These are phyloP conservation scores for Mycosphaerella arachidis DNA, from an alignment of 2,329 filamentous ascomycete species.

Conservation along the genomic window DNA sequence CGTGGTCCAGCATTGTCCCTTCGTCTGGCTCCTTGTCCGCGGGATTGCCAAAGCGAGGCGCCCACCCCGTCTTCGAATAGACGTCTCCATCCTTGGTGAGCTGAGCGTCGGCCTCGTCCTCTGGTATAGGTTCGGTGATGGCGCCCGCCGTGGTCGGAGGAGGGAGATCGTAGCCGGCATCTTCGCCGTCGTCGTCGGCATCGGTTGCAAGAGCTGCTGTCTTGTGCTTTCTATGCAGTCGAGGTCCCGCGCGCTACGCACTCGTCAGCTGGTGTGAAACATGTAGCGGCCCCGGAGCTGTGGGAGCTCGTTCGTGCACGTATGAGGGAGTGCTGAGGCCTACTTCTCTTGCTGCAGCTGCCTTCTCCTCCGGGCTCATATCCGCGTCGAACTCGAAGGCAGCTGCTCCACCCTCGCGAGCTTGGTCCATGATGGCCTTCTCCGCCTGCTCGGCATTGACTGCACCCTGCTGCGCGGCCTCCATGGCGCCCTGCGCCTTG, in stretches of 20 bases:
- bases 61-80: slow-evolving; percentile 70
- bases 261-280: slow-evolving; percentile 13
- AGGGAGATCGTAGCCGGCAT: slow-evolving; percentile 71
- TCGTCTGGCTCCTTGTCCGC: slow-evolving; percentile 48
- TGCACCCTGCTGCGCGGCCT: slow-evolving; percentile 64
- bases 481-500: slow-evolving; percentile 74
- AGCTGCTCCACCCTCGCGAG: slow-evolving; percentile 69
- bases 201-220: slow-evolving; percentile 73
- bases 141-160: slow-evolving; percentile 67
- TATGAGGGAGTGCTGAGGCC: not conserved
- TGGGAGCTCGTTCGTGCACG: not conserved
- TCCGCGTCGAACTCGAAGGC: slow-evolving; percentile 86
- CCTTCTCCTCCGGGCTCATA: slow-evolving; percentile 78
- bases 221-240: slow-evolving; percentile 50
- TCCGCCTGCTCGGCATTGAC: slow-evolving; percentile 69
- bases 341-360: slow-evolving; percentile 70
- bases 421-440: slow-evolving; percentile 69
- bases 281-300: not conserved
- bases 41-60: slow-evolving; percentile 74
- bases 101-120: slow-evolving; percentile 40
- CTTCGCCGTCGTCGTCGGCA: slow-evolving; percentile 66
- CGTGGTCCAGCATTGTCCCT: slow-evolving; percentile 72
- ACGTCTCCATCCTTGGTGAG: slow-evolving; percentile 50
- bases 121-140: slow-evolving; percentile 50
- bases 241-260: slow-evolving; percentile 21